A percentile compares a stretch with the other conserved stretches of the same genome.
Evolutionary conservation across 352 stramenopile genomes (phyloP).

Genomic region (Phytophthora melonis): DNA sequence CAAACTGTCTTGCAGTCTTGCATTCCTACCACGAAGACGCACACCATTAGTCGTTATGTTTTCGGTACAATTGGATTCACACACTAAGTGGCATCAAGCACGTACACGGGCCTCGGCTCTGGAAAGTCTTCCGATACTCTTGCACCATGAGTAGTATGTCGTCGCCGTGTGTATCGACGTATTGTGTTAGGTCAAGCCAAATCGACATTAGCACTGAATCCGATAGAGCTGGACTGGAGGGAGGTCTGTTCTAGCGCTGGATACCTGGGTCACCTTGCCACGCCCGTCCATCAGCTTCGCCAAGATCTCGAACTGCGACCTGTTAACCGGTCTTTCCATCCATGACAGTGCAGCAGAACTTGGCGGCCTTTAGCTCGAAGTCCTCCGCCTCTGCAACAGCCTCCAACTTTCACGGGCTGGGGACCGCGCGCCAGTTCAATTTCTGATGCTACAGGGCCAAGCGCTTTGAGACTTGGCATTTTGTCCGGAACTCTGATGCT

Average conservation of each 20-base stretch:
- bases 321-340: too few relatives aligned
- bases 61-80: too few relatives aligned
- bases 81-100: too few relatives aligned
- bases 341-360: constrained; percentile 16
- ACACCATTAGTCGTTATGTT: too few relatives aligned
- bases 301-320: neutral
- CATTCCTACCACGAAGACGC: neutral
- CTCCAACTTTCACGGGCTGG: neutral
- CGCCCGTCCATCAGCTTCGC: neutral
- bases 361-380: neutral
- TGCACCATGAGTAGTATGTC: neutral
- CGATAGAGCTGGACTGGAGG: neutral
- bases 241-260: neutral
- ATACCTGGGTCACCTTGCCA: neutral
- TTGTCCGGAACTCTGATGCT: neutral
- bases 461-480: neutral
- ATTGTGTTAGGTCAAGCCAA: neutral
- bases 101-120: neutral
- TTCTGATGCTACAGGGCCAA: neutral
- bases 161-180: neutral
- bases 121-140: neutral
- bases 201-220: neutral
- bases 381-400: neutral
- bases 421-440: neutral
- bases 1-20: constrained; percentile 1